Percentiles rank a stretch among this genome's conserved stretches.
Evolutionary conservation across 495 filamentous ascomycete species (phyloP).

Genomic region (Sabuloglossum arenarium): DNA sequence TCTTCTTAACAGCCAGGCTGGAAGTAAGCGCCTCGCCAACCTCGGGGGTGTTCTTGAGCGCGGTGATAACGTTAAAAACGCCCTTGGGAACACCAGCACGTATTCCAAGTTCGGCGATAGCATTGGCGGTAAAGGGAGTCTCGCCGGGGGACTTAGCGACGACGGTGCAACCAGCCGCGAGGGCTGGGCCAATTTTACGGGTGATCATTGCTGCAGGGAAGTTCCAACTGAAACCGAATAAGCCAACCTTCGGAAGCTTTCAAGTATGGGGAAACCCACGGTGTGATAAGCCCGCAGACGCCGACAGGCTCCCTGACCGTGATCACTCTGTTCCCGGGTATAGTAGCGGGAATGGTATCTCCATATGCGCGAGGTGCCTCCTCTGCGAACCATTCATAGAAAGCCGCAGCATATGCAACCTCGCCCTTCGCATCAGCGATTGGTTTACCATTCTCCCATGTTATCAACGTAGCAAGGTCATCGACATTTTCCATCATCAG

Average conservation of each 20-base stretch:
- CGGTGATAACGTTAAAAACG: constrained; percentile 64
- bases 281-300: constrained; percentile 86
- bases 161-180: constrained; percentile 69
- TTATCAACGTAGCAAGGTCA: constrained; percentile 78
- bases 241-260: constrained; percentile 3
- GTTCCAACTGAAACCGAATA: constrained; percentile 39
- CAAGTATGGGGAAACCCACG: constrained; percentile 15
- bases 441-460: constrained; percentile 64
- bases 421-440: constrained; percentile 49
- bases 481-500: constrained; percentile 72
- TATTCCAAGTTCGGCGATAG: constrained; percentile 61
- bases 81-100: constrained; percentile 72
- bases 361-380: constrained; percentile 52
- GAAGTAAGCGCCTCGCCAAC: constrained; percentile 56
- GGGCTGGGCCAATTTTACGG: constrained; percentile 64
- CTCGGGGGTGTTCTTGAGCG: constrained; percentile 46
- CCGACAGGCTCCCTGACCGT: constrained; percentile 53
- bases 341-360: constrained; percentile 40
- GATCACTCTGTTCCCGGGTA: constrained; percentile 22
- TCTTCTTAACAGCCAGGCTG: constrained; percentile 50
- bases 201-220: constrained; percentile 91
- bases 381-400: constrained; percentile 64
- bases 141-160: constrained; percentile 71
- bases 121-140: constrained; percentile 68
- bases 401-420: constrained; percentile 48